These are phyloP conservation scores for Monosiga brevicollis DNA, from an alignment of 78 protist genomes.

Conservation along the genomic window DNA sequence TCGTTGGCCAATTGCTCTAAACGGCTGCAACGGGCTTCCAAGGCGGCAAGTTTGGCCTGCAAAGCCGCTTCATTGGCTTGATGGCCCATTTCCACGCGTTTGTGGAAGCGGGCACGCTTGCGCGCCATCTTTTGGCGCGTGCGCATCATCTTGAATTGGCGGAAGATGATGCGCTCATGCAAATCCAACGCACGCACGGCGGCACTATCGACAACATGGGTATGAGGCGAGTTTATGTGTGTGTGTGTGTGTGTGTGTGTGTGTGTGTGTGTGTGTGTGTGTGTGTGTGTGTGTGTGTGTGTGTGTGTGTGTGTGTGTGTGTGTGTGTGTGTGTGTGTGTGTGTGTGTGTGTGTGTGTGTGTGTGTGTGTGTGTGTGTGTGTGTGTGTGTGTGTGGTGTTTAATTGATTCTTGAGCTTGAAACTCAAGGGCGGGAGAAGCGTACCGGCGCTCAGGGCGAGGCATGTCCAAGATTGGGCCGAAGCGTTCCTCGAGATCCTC, in stretches of 20 bases:
- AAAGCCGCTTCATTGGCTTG: too few relatives aligned
- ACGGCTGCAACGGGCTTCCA: too few relatives aligned
- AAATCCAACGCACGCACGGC: too few relatives aligned
- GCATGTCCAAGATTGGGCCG: not conserved
- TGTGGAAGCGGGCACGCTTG: too few relatives aligned
- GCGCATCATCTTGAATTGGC: too few relatives aligned
- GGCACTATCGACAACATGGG: too few relatives aligned
- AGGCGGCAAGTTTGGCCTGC: too few relatives aligned
- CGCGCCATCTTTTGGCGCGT: too few relatives aligned
- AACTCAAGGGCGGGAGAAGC: not conserved
- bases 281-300: not conserved
- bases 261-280: constrained; percentile 6
- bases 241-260: constrained; percentile 15
- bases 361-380: not conserved
- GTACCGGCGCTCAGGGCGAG: too few relatives aligned
- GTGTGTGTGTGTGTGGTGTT: not conserved
- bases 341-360: not conserved
- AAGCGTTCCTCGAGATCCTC: not conserved
- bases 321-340: not conserved
- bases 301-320: not conserved
- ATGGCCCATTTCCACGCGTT: too few relatives aligned
- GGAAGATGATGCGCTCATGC: too few relatives aligned
- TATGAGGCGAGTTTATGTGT: constrained; percentile 13
- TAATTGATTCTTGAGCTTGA: not conserved
- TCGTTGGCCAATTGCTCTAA: too few relatives aligned